Evolutionary conservation across 2,329 filamentous ascomycete species (phyloP), one percentile per base, ranked within the genome.

Genomic region (Fusarium sublunatum): DNA sequence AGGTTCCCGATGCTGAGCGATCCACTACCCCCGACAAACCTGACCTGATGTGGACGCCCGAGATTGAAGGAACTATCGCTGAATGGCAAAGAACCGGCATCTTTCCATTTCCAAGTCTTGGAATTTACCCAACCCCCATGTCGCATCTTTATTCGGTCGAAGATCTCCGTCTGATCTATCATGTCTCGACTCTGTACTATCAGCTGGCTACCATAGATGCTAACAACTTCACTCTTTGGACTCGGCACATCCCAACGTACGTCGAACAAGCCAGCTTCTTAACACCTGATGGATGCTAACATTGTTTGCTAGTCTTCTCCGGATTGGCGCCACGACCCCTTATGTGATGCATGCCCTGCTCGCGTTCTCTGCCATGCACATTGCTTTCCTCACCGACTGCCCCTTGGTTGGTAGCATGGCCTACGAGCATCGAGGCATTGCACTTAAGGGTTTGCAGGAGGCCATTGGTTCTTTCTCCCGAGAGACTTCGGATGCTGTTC

Each of bases 261-360:
- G 91, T 83, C 38, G 5, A 41, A 36, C 44, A 35, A 50, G 41
- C 40, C 26, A 49, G 24, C 32, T 25, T 10, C 24, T 42, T 29
- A 31, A 42, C 25, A 26, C 13, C 29, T 34, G n/a, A 10, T 40
- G 36, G 25, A 50, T 35, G 44, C 68, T 71, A 59, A 67, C 47
- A n/a, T 13, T n/a, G 8, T 39, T 29, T 19, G 44, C 44, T 50
- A 78, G 67, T 53, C 63, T 75, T 32, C 84, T 99, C 64, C 88
- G 89, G 68, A 90, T 97, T 72, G 92, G 92, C 53, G 85, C 92
- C 45, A 88, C 88, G 15, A 89, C 93, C 74, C 84, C 88, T 50
- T 98, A 95, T 78, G 93, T 97, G 68, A 96, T 98, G 93, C 91
- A 96, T 77, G 89, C 94, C 12, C 84, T 98, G 69, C 84, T 98